Evolutionary conservation across 345 rosid genomes (phyloP).

Genomic region (Gossypium bickii): DNA sequence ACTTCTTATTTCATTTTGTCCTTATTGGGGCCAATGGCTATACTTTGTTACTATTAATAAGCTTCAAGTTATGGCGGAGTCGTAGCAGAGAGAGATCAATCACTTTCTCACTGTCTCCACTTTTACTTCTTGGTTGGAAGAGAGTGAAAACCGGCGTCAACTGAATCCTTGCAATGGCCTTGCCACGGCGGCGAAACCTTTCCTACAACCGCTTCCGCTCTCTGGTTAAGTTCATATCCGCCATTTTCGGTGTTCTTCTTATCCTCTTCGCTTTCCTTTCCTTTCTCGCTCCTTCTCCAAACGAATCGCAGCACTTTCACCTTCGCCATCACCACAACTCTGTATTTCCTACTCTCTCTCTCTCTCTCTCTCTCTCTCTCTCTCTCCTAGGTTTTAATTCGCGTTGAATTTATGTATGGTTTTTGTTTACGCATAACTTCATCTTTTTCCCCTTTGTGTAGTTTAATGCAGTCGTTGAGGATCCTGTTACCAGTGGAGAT

Average conservation of each 20-base stretch:
- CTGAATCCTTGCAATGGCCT: conserved; percentile 41
- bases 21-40: neutral
- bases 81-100: neutral
- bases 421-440: neutral
- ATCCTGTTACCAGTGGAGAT: conserved; percentile 16
- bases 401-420: neutral
- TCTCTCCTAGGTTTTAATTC: neutral
- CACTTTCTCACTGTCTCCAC: neutral
- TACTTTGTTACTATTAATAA: neutral
- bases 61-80: conserved; percentile 12
- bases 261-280: conserved; percentile 66
- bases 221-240: conserved; percentile 41
- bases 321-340: conserved; percentile 27
- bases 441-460: conserved; percentile 10
- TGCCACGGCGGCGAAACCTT: conserved; percentile 64
- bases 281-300: conserved; percentile 63
- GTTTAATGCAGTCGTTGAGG: conserved; percentile 27
- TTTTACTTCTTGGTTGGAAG: neutral
- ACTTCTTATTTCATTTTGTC: conserved; percentile 1
- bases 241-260: conserved; percentile 56
- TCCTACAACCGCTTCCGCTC: conserved; percentile 50
- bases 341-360: conserved; percentile 26
- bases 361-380: neutral
- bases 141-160: conserved; percentile 21
- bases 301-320: conserved; percentile 39